These are phyloP conservation scores for Backusella luteola DNA, from an alignment of 192 early-diverging fungal genomes.

Conservation along the genomic window DNA sequence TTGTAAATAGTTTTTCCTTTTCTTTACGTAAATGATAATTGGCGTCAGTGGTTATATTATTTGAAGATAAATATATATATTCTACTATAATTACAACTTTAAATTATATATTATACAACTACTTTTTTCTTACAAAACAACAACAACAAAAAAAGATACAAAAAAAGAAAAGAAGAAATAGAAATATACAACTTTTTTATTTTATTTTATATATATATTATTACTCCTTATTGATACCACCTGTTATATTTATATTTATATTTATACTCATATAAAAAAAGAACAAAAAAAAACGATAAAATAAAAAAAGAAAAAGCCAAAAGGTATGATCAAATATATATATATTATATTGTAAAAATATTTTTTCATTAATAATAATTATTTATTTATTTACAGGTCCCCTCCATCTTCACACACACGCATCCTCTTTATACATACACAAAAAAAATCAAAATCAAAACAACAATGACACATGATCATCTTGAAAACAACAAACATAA, in stretches of 20 bases:
- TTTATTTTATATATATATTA: background rate
- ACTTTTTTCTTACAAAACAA: background rate
- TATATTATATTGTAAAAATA: background rate
- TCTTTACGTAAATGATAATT: background rate
- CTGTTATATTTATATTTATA: background rate
- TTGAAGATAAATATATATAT: background rate
- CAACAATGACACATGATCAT: slow-evolving; percentile 3
- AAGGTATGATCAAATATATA: background rate
- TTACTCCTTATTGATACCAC: slow-evolving; percentile 1
- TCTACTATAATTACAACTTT: background rate
- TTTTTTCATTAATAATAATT: background rate
- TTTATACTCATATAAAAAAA: background rate
- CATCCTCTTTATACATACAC: background rate
- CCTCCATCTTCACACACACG: background rate
- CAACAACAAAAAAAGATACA: background rate
- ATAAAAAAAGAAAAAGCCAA: background rate
- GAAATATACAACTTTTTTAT: background rate
- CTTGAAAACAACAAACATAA: slow-evolving; percentile 7
- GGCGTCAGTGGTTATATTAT: background rate
- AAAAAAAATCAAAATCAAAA: background rate
- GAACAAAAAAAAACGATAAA: background rate
- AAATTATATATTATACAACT: background rate
- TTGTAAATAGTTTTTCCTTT: background rate
- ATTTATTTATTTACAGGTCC: background rate
- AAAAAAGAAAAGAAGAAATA: background rate